phyloP scores from a whole-genome alignment of 2,329 filamentous ascomycete genomes.

The Lachnellula occidentalis region DNA sequence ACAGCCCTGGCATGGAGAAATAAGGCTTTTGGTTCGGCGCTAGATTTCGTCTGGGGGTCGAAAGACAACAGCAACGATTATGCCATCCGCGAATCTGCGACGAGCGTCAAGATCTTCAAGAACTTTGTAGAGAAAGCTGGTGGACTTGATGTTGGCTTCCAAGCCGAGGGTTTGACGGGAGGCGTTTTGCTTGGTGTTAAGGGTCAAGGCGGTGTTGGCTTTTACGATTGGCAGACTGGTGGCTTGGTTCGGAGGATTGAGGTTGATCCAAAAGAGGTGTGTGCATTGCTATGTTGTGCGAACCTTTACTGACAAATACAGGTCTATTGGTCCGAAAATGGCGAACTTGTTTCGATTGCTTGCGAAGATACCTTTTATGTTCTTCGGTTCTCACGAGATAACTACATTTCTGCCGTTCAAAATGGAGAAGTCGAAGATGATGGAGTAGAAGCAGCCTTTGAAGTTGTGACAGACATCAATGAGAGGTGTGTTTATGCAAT shows the following conservation, averaged over 20 bases:
- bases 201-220: conserved; percentile 87
- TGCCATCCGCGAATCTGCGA: conserved; percentile 89
- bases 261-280: conserved; percentile 51
- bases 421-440: conserved; percentile 74
- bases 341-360: conserved; percentile 85
- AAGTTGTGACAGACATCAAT: conserved; percentile 91
- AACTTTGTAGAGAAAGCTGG: conserved; percentile 92
- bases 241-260: conserved; percentile 89
- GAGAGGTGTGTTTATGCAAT: conserved; percentile 57
- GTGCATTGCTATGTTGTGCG: neutral
- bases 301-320: conserved; percentile 29
- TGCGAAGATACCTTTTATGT: conserved; percentile 97
- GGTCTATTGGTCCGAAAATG: conserved; percentile 97
- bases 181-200: conserved; percentile 90
- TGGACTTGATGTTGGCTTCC: conserved; percentile 89
- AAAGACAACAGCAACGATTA: conserved; percentile 99
- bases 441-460: conserved; percentile 92
- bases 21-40: conserved; percentile 90
- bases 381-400: conserved; percentile 82
- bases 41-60: conserved; percentile 95
- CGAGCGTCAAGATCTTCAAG: conserved; percentile 94
- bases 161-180: conserved; percentile 84
- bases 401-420: conserved; percentile 78
- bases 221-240: conserved; percentile 94
- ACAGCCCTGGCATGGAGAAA: conserved; percentile 95